Base-by-base conservation (phyloP, 331 rosid genomes). In the Saraca asoca region DNA sequence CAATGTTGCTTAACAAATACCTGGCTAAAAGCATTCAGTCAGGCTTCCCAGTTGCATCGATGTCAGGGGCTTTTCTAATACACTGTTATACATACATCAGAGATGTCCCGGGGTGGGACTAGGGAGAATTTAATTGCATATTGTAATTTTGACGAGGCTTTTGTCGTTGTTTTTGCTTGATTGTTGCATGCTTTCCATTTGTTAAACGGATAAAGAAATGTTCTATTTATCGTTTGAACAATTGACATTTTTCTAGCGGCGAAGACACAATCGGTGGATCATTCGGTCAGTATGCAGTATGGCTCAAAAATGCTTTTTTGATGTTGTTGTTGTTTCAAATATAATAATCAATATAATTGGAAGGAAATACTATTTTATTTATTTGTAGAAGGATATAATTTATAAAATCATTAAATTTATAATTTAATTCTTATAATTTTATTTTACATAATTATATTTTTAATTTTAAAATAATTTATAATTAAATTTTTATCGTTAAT, bases 171-270 rank as follows among this genome's bases (percentile, higher is more conserved):
- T 56, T 68, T 16, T 18, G 24, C 12, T 33, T 44, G 11, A 34
- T 18, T 12, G 35, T 16, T 37, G 20, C 12, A 9, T 64, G 38
- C 50, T 52, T 39, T 11, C 17, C 9, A 66, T n/a, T 34, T 50
- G 16, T 54, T 79, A 56, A 66, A 56, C 16, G 56, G 71, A 63
- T 11, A 24, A 24, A 52, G 48, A 49, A 56, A 66, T 71, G 18
- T 48, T 49, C 16, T 14, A 46, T 58, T 39, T 31, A 58, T 12
- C 34, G 58, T 39, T 75, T 38, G 29, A 54, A 12, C 33, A 42
- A 49, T n/a, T 24, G 1, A 1, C 1, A 24, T 24, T 3, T 24
- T 24, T 24, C 31, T 3, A 3, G 31, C 3, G 31, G 31, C 31
- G 31, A 24, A 24, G 31, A 3, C 31, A 24, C 2, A 24, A 24